Evolutionary conservation across 2,329 filamentous ascomycete species (phyloP), one percentile per base, ranked within the genome.

Genomic region (Exserohilum rostratum): DNA sequence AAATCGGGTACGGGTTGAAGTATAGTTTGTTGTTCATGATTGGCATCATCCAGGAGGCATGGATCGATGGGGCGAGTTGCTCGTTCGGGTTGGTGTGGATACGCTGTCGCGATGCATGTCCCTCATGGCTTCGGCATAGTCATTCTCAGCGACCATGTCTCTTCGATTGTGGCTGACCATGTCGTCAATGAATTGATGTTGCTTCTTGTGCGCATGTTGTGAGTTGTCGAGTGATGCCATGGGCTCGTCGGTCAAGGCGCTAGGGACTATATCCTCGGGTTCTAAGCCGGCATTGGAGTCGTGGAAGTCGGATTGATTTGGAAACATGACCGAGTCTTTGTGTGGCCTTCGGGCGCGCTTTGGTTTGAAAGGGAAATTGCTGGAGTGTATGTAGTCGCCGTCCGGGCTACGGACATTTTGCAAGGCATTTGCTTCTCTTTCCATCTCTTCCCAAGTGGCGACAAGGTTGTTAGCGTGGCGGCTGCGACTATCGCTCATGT

Each of bases 361-460:
- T 2, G 61, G 59, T 31, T 63, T 69, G 40, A 66, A 62, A 2
- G 68, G 67, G 22, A 68, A 71, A 47, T 71, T 67, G 61, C 59
- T 69, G 12, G 64, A 11, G 15, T 70, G 62, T 4, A 71, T 63
- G 37, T 68, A 67, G 27, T 71, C 70, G 40, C 70, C 68, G 25
- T 74, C 69, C 0, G 71, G 71, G 46, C 67, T 71, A 51, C 56
- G 55, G 11, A 67, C 58, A 4, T 66, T 58, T 25, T 65, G 59
- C 2, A 66, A 58, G n/a, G 57, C 46, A n/a, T 62, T 62, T 6
- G 69, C 64, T 50, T 71, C 70, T 12, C 67, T 52, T 43, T 70
- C 71, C 58, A 69, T 64, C 44, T 71, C 65, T 62, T 73, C 71
- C 72, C 71, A 74, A 1, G 67, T 69, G 7, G 67, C 61, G 15